Conservation (phyloP, 352 stramenopile species). For the Phytopythium boreale region DNA sequence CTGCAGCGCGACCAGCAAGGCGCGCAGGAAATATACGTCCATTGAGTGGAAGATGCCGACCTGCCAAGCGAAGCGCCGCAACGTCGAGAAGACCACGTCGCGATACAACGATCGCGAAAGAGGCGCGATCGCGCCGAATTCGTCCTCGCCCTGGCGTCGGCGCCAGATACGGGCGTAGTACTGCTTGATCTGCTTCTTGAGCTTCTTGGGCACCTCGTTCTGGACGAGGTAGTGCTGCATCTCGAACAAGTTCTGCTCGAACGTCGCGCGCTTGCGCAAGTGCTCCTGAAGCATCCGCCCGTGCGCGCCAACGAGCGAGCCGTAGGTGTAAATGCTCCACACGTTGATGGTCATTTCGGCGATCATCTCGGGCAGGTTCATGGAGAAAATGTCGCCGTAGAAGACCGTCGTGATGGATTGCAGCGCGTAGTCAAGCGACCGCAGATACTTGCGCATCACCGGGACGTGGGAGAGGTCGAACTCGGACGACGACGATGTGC, state of each 20-base stretch:
- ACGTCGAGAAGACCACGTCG: slow-evolving; percentile 55
- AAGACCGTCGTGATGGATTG: slow-evolving; percentile 70
- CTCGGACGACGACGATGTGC: not conserved
- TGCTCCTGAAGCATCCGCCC: slow-evolving; percentile 48
- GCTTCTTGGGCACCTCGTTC: slow-evolving; percentile 57
- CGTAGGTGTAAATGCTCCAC: slow-evolving; percentile 71
- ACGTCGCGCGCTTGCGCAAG: slow-evolving; percentile 40
- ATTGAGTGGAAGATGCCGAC: slow-evolving; percentile 47
- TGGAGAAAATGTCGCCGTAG: slow-evolving; percentile 66
- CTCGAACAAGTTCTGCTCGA: slow-evolving; percentile 63
- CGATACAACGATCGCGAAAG: slow-evolving; percentile 55
- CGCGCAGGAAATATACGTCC: slow-evolving; percentile 58
- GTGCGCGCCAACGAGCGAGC: slow-evolving; percentile 55
- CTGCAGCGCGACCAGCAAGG: slow-evolving; percentile 48
- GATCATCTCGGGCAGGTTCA: slow-evolving; percentile 61
- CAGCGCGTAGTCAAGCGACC: slow-evolving; percentile 58
- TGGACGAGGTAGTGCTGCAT: slow-evolving; percentile 71
- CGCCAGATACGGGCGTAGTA: slow-evolving; percentile 69
- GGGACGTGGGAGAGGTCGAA: slow-evolving; percentile 28
- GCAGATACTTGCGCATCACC: slow-evolving; percentile 56
- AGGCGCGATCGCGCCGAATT: slow-evolving; percentile 42
- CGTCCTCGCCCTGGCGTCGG: slow-evolving; percentile 44
- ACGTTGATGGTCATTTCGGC: slow-evolving; percentile 56
- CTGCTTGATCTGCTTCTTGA: slow-evolving; percentile 70
- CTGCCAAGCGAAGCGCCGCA: slow-evolving; percentile 46